Evolutionary conservation across 371 early-diverging fungal genomes (phyloP), one percentile per base, ranked within the genome.

Genomic region (Actinomortierella wolfii): DNA sequence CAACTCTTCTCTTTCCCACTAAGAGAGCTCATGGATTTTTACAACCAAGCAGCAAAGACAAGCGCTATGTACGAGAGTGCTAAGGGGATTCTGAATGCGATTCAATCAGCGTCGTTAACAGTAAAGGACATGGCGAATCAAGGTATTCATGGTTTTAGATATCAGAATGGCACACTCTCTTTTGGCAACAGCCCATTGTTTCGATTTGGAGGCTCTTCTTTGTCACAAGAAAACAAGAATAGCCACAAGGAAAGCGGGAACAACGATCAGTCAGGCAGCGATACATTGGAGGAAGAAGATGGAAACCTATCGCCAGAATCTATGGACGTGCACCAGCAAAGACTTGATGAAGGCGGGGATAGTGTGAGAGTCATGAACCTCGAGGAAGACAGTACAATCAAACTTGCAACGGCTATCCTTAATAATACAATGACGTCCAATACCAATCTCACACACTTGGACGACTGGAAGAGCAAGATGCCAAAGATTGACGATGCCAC

Each of bases 1-100:
- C 86, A 86, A 49, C 62, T 84, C 0, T 69, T 86, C 56, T 78
- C 83, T 0, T 86, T 86, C 43, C 86, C 84, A 0, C 63, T 86
- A 1, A 68, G 84, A 24, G 86, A 84, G 53, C 65, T 86, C 34
- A 78, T 85, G 59, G 70, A 64, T 50, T 69, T 64, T 60, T 60
- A 69, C 40, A 63, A 59, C 44, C 69, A 69, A 24, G 57, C 59
- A 0, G 70, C 55, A 24, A 64, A 60, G 50, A 69, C 64, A 17
- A 57, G 47, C 6, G 42, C 45, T 26, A 50, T 69, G 52, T 60
- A 60, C 13, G 64, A 64, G 17, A 65, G 65, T 18, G 61, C 71
- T 6, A 54, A 61, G 11, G 40, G 46, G 8, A 54, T 65, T 8
- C 47, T 70, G 21, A 54, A 54, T 28, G 61, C 57, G 15, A 51